Evolutionary conservation across 2,329 filamentous ascomycete species (phyloP), one percentile per base, ranked within the genome.

Genomic region (Geoglossum cookeanum): DNA sequence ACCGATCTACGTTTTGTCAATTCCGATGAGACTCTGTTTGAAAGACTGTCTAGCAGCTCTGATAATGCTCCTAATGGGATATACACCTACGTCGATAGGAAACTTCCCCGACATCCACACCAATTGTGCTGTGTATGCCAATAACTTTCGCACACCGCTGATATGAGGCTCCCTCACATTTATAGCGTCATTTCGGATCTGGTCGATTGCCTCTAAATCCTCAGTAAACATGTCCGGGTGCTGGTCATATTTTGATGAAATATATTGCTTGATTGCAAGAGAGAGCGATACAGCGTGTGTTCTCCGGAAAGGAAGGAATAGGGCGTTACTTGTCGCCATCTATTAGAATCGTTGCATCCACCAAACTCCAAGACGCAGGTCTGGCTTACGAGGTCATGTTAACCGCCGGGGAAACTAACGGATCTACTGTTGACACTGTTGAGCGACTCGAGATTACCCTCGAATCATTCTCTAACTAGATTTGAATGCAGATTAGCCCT

Each of bases 241-340:
- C 69, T 98, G 92, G 70, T 97, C 91, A 83, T 97, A 97, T 77
- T 97, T 96, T 70, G 81, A 84, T 60, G 89, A 94, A 66, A 98
- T 97, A 74, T 98, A 97, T 68, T 92, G 84, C 62, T 87, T 88
- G 68, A 98, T 89, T 55, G 89, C 85, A 60, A 80, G 76, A 57
- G 87, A 85, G 60, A 97, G 78, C 59, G 84, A 85, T 45, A 95
- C 76, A 58, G 84, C 78, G 61, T 85, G 81, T 55, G 89, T 91
- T 67, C 84, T 86, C 64, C 91, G 87, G 71, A 97, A 97, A 7
- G 91, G 90, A 61, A 95, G 76, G 67, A 83, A 81, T 58, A 94
- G 78, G 61, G 86, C 81, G 68, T 82, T 84, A 56, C 70, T 72
- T 11, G 15, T n/a, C 55, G n/a, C 29, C 4, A n/a, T 39, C 4